These are phyloP conservation scores for Chamaenerion angustifolium DNA, from an alignment of 345 rosid species.

Conservation along the genomic window DNA sequence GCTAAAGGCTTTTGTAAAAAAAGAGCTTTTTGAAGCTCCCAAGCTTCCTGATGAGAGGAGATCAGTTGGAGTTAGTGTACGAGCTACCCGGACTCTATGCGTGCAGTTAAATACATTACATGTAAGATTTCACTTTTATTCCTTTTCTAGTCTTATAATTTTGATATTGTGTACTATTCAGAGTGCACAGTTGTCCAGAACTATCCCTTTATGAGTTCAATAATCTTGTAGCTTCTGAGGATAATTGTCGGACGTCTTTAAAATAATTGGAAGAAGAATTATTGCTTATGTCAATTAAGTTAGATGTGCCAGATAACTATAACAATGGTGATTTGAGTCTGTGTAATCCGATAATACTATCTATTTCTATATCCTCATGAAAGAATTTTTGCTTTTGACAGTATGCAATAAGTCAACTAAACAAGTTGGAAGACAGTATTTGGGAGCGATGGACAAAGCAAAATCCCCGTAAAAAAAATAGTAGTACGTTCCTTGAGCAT, in stretches of 20 bases:
- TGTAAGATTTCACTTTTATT: conserved; percentile 29
- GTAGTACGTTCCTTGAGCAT: conserved; percentile 31
- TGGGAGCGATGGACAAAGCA: conserved; percentile 67
- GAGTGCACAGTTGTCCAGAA: too few species aligned
- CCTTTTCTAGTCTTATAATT: neutral
- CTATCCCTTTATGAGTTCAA: too few species aligned
- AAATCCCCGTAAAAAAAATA: conserved; percentile 46
- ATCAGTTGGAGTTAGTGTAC: conserved; percentile 46
- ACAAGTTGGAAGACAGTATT: conserved; percentile 86
- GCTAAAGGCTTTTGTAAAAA: conserved; percentile 84
- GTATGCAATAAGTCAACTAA: conserved; percentile 92
- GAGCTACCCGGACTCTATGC: conserved; percentile 55
- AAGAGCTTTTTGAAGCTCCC: conserved; percentile 72
- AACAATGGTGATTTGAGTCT: too few species aligned
- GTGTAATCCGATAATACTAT: too few species aligned
- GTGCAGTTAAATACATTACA: conserved; percentile 84
- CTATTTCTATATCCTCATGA: conserved; percentile 3
- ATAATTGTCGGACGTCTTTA: too few species aligned
- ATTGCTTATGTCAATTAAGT: too few species aligned
- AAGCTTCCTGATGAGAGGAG: conserved; percentile 59
- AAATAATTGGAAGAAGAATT: too few species aligned
- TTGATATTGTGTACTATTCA: too few species aligned
- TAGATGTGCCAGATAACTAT: neutral
- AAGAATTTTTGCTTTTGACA: conserved; percentile 21
- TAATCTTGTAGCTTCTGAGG: too few species aligned